Evolutionary conservation across 371 early-diverging fungal species (phyloP), one percentile per base, ranked within the genome.

Genomic region (Mucor indicus): DNA sequence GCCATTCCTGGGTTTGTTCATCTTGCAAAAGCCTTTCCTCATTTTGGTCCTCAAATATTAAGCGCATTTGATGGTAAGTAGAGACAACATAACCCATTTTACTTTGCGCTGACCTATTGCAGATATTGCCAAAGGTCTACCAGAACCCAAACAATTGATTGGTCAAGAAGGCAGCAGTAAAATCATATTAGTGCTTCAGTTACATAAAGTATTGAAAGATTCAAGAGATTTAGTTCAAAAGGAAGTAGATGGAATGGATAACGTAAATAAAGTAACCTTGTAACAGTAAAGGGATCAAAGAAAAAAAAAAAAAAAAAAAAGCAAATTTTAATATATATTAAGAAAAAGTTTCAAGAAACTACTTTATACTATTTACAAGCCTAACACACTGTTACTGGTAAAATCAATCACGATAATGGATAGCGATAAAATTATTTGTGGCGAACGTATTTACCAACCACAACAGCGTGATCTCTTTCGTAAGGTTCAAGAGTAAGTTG

Each of bases 401-500:
- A n/a, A n/a, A n/a, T n/a, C n/a, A n/a, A n/a, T n/a, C n/a, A n/a
- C n/a, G 41, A 12, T 33, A 31, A 55, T 44, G 21, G 22, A 38
- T 24, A 15, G 16, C 32, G 35, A 25, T 11, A 16, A 46, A 38
- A 16, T 69, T 81, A 81, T 64, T 81, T 77, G 65, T 74, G 55
- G 44, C 84, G 72, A 58, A 80, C 75, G 62, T 95, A 97, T 60
- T 83, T 84, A 53, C 99, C 99, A 49, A 98, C 90, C 43, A 99
- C 98, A 35, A 99, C 80, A 53, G 98, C 99, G 89, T 99, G 99
- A 76, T 99, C 99, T 81, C 99, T 91, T 80, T 99, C 99, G 72
- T 98, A 99, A 42, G 99, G 99, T 79, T 99, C 99, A 39, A 99
- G 82, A 11, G 99, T 98, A 44, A 99, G 78, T 81, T 99, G 99